Conservation (phyloP, 164 flowering plant genomes). For the Umbilicus rupestris region DNA sequence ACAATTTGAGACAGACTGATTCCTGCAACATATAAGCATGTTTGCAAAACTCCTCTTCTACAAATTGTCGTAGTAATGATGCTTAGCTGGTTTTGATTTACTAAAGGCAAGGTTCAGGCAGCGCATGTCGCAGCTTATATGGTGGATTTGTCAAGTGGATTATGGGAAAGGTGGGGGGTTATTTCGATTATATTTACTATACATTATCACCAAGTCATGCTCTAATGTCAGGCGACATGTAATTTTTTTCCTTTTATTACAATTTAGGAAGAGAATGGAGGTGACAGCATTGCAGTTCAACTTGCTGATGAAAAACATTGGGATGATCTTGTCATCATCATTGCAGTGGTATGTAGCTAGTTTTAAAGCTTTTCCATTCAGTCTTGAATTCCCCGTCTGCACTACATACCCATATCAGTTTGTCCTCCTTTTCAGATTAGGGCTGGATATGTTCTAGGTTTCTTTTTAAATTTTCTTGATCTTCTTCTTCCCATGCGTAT, state of each 20-base stretch:
- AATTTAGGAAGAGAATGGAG: conserved; percentile 63
- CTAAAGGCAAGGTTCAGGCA: conserved; percentile 95
- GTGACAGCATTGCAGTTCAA: conserved; percentile 85
- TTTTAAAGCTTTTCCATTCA: neutral
- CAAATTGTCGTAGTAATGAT: neutral
- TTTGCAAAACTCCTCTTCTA: neutral
- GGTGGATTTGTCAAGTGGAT: conserved; percentile 99
- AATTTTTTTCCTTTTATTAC: conserved; percentile 9
- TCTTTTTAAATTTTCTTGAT: too few species aligned
- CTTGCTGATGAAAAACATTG: conserved; percentile 84
- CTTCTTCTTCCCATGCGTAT: too few species aligned
- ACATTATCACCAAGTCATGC: neutral
- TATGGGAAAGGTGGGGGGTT: conserved; percentile 69
- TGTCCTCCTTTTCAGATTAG: too few species aligned
- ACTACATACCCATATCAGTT: too few species aligned
- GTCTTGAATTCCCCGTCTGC: too few species aligned
- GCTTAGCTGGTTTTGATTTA: neutral
- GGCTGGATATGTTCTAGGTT: too few species aligned
- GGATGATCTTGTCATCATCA: conserved; percentile 89
- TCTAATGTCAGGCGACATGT: neutral
- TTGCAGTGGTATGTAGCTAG: conserved; percentile 76
- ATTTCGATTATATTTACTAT: neutral
- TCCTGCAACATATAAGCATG: neutral
- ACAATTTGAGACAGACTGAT: neutral
- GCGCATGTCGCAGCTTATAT: conserved; percentile 96